These are phyloP conservation scores for Xanthoparmelia taractica DNA, from an alignment of 495 filamentous ascomycete species.

Conservation along the genomic window DNA sequence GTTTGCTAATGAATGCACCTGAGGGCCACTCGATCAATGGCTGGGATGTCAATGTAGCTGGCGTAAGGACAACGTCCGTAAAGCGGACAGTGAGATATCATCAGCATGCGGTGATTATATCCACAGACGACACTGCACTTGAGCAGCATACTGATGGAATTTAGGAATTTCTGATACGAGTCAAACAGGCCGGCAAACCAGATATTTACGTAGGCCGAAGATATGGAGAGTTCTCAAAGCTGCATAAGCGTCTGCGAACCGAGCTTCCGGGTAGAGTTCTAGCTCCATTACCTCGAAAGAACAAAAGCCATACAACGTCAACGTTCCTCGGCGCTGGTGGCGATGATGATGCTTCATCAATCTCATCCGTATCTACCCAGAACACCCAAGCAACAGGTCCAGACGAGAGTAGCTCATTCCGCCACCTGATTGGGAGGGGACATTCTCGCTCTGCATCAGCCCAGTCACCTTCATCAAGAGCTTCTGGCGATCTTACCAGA, in stretches of 20 bases:
- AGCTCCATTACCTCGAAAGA: constrained; percentile 81
- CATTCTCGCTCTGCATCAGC: constrained; percentile 36
- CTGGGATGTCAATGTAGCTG: constrained; percentile 95
- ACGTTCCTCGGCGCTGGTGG: constrained; percentile 44
- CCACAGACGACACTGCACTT: neutral
- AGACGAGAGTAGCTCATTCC: constrained; percentile 39
- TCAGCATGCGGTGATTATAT: constrained; percentile 69
- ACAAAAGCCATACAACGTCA: constrained; percentile 63
- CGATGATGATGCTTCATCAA: constrained; percentile 59
- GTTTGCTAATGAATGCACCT: constrained; percentile 73
- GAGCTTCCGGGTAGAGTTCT: constrained; percentile 90
- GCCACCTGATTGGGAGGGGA: constrained; percentile 29
- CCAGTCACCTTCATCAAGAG: constrained; percentile 41
- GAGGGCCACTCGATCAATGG: constrained; percentile 87
- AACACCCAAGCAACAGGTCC: constrained; percentile 25
- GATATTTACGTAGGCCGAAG: constrained; percentile 74
- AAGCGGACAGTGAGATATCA: constrained; percentile 87
- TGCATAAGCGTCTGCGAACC: constrained; percentile 70
- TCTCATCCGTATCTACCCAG: constrained; percentile 69
- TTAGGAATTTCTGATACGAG: constrained; percentile 83
- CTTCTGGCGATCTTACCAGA: constrained; percentile 40
- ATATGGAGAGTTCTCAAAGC: constrained; percentile 77
- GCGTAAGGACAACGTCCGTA: constrained; percentile 68
- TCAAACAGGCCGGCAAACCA: constrained; percentile 60
- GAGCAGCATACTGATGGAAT: neutral